These are phyloP conservation scores for Eucalyptus erythrocorys DNA, from an alignment of 345 rosid species.

Conservation along the genomic window DNA sequence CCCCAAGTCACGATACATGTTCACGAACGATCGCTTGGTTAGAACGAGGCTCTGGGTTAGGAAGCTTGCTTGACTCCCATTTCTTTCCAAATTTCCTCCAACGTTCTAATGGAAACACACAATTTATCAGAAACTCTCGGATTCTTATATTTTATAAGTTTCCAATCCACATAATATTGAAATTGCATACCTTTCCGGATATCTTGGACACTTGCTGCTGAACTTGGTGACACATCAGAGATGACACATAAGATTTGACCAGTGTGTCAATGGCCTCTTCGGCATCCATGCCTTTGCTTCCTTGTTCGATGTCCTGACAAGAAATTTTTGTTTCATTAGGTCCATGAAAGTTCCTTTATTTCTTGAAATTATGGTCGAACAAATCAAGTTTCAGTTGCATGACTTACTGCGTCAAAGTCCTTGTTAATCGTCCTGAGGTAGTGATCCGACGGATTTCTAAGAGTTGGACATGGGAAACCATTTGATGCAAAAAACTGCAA, in stretches of 20 bases:
- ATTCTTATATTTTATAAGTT: not conserved
- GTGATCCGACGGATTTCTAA: not conserved
- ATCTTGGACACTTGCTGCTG: conserved; percentile 8
- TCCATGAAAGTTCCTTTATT: not conserved
- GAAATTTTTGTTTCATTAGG: not conserved
- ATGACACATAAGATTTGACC: conserved; percentile 21
- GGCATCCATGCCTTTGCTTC: conserved; percentile 5
- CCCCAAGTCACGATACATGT: conserved; percentile 52
- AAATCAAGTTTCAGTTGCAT: not conserved
- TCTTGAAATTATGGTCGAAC: not conserved
- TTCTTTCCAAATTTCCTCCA: not conserved
- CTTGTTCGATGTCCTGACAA: conserved; percentile 29
- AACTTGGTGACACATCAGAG: conserved; percentile 11
- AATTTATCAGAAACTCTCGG: not conserved
- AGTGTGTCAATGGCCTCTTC: conserved; percentile 31
- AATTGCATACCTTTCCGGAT: conserved; percentile 10
- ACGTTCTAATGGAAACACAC: not conserved
- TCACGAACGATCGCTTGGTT: not conserved
- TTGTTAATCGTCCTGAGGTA: conserved; percentile 26
- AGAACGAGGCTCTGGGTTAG: conserved; percentile 23
- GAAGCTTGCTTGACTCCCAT: conserved; percentile 17
- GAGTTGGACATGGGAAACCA: conserved; percentile 2
- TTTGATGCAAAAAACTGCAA: conserved; percentile 36
- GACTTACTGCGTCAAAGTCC: conserved; percentile 26
- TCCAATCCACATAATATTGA: not conserved